Conservation (phyloP, 2,329 filamentous ascomycete genomes). For the Lachnellula cervina region DNA sequence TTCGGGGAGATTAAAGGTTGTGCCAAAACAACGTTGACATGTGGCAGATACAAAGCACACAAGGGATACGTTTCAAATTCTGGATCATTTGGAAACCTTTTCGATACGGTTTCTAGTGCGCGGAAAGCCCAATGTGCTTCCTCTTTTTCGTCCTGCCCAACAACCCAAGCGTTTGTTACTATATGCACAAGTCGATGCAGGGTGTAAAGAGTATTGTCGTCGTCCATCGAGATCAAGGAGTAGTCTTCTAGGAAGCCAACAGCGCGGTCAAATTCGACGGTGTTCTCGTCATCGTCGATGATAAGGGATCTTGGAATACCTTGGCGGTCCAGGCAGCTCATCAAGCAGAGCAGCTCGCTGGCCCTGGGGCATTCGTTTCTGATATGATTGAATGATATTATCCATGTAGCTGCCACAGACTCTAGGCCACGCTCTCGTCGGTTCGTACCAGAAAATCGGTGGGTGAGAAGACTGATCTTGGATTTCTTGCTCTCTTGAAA, state of each 20-base stretch:
- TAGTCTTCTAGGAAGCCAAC: slow-evolving; percentile 34
- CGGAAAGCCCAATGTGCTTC: neutral
- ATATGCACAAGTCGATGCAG: slow-evolving; percentile 21
- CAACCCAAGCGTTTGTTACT: slow-evolving; percentile 22
- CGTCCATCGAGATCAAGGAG: slow-evolving; percentile 31
- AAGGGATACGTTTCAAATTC: too few species aligned
- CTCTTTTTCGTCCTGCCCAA: neutral
- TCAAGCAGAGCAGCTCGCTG: slow-evolving; percentile 18
- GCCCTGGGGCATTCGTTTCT: slow-evolving; percentile 15
- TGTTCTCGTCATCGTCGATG: neutral
- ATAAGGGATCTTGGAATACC: slow-evolving; percentile 19
- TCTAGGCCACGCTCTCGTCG: slow-evolving; percentile 33
- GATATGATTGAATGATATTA: slow-evolving; percentile 36
- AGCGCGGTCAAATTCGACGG: slow-evolving; percentile 31
- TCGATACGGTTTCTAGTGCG: neutral
- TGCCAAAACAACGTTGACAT: too few species aligned
- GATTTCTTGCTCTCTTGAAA: slow-evolving; percentile 33
- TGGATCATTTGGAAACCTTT: neutral
- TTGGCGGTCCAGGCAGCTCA: slow-evolving; percentile 21
- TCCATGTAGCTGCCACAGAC: slow-evolving; percentile 35
- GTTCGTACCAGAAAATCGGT: slow-evolving; percentile 28
- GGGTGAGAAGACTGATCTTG: slow-evolving; percentile 25
- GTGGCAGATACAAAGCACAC: too few species aligned
- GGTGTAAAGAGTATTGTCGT: slow-evolving; percentile 10
- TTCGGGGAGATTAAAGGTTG: too few species aligned